Conservation (phyloP, 2,329 filamentous ascomycete genomes). For the Ceratocystis cubensis region DNA sequence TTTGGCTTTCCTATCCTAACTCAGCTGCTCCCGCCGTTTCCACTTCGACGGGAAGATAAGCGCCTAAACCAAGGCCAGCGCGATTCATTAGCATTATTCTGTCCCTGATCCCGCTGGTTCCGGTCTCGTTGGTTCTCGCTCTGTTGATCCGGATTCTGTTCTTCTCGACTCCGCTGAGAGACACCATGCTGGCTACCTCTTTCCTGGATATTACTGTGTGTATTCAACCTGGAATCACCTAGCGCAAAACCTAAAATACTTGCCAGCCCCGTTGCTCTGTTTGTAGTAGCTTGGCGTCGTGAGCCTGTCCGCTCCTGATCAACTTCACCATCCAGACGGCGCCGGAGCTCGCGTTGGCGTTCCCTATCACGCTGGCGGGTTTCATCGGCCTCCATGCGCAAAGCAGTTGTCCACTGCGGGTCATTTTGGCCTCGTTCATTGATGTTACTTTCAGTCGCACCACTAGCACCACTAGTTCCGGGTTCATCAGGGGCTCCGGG, state of each 20-base stretch:
- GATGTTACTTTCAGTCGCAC: neutral
- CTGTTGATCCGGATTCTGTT: neutral
- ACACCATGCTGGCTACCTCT: neutral
- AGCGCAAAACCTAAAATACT: neutral
- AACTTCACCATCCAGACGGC: neutral
- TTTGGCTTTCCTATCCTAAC: neutral
- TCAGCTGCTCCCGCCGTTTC: neutral
- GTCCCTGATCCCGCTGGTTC: neutral
- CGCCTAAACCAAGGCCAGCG: neutral
- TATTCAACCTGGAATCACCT: neutral
- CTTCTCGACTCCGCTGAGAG: neutral
- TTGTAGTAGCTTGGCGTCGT: neutral
- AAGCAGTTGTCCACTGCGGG: neutral
- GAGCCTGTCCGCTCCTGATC: neutral
- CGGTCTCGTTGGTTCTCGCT: neutral
- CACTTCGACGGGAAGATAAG: neutral
- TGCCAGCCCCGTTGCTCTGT: neutral
- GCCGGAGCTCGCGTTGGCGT: slow-evolving; percentile 4
- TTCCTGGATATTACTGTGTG: neutral
- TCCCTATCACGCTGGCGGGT: slow-evolving; percentile 6
- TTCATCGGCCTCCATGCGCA: neutral
- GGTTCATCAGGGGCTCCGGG: neutral
- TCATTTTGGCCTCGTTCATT: neutral
- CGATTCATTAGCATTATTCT: neutral
- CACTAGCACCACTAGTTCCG: neutral